Evolutionary conservation across 192 early-diverging fungal genomes (phyloP).

Genomic region (Podila epigama): DNA sequence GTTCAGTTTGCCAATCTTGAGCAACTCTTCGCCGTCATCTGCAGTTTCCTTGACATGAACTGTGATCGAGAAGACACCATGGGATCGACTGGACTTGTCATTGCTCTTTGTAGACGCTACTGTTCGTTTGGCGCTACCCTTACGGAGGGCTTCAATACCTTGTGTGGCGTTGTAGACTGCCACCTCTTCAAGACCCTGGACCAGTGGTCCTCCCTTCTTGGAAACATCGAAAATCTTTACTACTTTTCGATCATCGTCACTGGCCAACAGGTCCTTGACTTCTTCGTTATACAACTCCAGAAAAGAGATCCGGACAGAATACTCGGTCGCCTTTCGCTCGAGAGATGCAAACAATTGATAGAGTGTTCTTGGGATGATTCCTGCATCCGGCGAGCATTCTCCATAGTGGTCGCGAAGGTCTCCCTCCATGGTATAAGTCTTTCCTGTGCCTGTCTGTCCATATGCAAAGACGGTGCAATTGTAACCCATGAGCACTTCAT

Average conservation of each 20-base stretch:
- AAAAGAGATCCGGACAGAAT: slow-evolving; percentile 84
- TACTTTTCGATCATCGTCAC: slow-evolving; percentile 56
- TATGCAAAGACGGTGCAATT: slow-evolving; percentile 89
- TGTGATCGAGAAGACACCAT: slow-evolving; percentile 91
- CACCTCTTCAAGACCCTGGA: slow-evolving; percentile 87
- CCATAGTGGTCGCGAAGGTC: slow-evolving; percentile 66
- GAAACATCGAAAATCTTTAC: slow-evolving; percentile 79
- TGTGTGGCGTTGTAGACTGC: slow-evolving; percentile 75
- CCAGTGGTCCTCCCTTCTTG: slow-evolving; percentile 73
- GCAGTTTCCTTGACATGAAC: slow-evolving; percentile 87
- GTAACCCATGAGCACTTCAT: slow-evolving; percentile 75
- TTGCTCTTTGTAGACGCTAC: slow-evolving; percentile 91
- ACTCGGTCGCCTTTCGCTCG: slow-evolving; percentile 74
- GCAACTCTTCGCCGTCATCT: slow-evolving; percentile 82
- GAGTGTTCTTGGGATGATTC: slow-evolving; percentile 91
- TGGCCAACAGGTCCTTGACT: slow-evolving; percentile 85
- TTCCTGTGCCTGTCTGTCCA: slow-evolving; percentile 93
- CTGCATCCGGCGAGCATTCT: slow-evolving; percentile 64
- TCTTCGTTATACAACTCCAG: slow-evolving; percentile 98
- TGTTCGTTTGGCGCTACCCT: slow-evolving; percentile 75
- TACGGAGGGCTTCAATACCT: slow-evolving; percentile 76
- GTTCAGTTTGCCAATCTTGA: slow-evolving; percentile 96
- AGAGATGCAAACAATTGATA: slow-evolving; percentile 79
- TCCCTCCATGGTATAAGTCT: slow-evolving; percentile 98
- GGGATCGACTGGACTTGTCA: slow-evolving; percentile 91